Conservation (phyloP, 176 grass and related monocot species). For the Cocos nucifera region DNA sequence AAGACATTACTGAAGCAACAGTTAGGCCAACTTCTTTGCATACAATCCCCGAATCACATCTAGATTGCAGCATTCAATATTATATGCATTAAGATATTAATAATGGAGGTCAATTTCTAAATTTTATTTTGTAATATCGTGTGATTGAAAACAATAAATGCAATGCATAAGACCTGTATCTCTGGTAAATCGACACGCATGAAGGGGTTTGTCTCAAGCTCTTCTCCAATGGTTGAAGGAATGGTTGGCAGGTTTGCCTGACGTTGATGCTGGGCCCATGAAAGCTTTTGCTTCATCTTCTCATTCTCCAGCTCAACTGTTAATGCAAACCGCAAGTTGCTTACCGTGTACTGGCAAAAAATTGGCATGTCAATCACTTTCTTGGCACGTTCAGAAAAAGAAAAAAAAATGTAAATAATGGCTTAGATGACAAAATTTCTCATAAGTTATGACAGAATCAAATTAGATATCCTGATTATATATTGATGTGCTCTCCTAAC, state of each 20-base stretch:
- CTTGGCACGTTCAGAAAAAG: background rate
- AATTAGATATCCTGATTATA: no score
- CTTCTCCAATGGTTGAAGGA: constrained; percentile 79
- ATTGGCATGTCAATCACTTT: background rate
- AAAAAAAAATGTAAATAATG: constrained; percentile 5
- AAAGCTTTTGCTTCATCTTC: constrained; percentile 65
- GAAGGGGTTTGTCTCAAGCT: constrained; percentile 89
- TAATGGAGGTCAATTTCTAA: no score
- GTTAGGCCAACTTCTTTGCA: no score
- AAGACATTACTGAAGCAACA: no score
- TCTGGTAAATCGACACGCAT: constrained; percentile 80
- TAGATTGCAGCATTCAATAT: no score
- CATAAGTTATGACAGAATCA: no score
- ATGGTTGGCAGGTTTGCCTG: constrained; percentile 48
- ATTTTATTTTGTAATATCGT: background rate
- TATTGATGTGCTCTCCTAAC: no score
- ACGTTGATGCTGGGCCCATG: constrained; percentile 66
- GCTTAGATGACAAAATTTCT: no score
- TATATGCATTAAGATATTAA: no score
- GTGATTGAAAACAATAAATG: background rate
- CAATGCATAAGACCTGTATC: constrained; percentile 53
- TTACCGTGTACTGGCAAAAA: constrained; percentile 59
- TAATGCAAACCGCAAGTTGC: constrained; percentile 67
- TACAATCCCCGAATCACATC: no score
- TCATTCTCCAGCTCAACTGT: constrained; percentile 77